phyloP scores from a whole-genome alignment of 2,329 filamentous ascomycete species.

The Fusarium tanahbumbuense region DNA sequence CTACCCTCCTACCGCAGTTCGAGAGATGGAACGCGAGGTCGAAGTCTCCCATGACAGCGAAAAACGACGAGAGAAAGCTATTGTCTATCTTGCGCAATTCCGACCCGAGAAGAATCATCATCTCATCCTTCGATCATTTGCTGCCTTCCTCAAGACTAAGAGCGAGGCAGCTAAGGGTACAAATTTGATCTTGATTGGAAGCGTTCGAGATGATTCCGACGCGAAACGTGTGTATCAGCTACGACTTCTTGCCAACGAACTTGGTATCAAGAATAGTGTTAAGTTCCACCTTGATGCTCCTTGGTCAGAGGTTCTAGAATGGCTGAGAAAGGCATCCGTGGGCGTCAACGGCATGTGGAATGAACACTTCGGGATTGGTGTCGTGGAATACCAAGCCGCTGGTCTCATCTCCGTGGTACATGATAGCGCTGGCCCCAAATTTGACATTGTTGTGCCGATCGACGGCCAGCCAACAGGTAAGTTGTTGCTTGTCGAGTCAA shows the following conservation, averaged over 20 bases:
- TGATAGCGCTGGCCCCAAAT: conserved; percentile 89
- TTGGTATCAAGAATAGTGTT: conserved; percentile 84
- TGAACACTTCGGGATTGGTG: conserved; percentile 98
- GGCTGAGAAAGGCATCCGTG: conserved; percentile 80
- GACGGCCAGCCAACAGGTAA: conserved; percentile 82
- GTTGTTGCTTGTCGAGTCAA: conserved; percentile 34
- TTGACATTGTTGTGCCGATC: conserved; percentile 88
- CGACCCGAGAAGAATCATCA: conserved; percentile 97
- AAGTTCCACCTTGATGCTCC: conserved; percentile 90
- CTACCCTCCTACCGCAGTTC: conserved; percentile 92
- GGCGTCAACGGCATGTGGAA: conserved; percentile 99
- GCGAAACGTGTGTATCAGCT: conserved; percentile 88
- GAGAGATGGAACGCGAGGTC: conserved; percentile 81
- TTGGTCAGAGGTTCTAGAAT: conserved; percentile 87
- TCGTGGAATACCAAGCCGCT: conserved; percentile 97
- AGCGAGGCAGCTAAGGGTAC: conserved; percentile 65
- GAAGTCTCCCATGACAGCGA: conserved; percentile 77
- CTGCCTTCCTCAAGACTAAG: conserved; percentile 73
- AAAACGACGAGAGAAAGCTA: conserved; percentile 72
- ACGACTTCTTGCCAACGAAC: conserved; percentile 85
- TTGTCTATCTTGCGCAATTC: conserved; percentile 97
- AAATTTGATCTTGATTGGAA: conserved; percentile 86
- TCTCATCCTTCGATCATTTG: conserved; percentile 86
- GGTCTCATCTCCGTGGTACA: conserved; percentile 94
- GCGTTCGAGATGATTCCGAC: conserved; percentile 86